These are phyloP conservation scores for Ilyonectria destructans DNA, from an alignment of 2,329 filamentous ascomycete genomes.

Conservation along the genomic window DNA sequence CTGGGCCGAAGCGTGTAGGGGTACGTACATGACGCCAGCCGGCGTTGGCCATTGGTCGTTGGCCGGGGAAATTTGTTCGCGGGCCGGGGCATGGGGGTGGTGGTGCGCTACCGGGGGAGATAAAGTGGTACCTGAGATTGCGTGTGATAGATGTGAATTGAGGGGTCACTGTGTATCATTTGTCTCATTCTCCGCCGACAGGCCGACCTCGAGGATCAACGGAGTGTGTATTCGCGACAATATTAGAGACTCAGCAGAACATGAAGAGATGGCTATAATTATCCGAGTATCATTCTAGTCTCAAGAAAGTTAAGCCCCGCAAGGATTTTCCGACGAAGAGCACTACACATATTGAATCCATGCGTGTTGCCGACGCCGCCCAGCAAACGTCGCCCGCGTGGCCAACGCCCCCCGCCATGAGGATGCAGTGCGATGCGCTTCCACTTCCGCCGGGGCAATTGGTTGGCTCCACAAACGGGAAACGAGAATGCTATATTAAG, in stretches of 20 bases:
- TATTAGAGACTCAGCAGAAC: neutral
- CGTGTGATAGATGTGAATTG: neutral
- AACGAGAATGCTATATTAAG: conserved; percentile 20
- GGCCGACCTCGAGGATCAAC: neutral
- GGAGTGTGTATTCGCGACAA: neutral
- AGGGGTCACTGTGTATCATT: neutral
- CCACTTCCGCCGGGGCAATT: neutral
- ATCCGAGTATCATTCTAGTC: too few species aligned
- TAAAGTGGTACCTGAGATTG: conserved; percentile 10
- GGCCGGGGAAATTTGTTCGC: conserved; percentile 25
- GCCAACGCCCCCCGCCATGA: neutral
- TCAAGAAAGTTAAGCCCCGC: too few species aligned
- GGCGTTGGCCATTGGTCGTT: conserved; percentile 2
- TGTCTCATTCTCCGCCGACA: neutral
- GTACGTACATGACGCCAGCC: conserved; percentile 11
- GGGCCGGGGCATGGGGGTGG: conserved; percentile 8
- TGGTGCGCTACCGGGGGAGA: neutral
- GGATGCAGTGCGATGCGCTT: neutral
- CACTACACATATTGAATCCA: neutral
- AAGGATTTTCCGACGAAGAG: too few species aligned
- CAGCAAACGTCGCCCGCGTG: neutral
- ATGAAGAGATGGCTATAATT: too few species aligned
- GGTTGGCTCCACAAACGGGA: neutral
- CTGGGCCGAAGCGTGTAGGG: neutral
- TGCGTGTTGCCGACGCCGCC: neutral